Conservation (phyloP, 2,329 filamentous ascomycete species). For the Colletotrichum aenigma region DNA sequence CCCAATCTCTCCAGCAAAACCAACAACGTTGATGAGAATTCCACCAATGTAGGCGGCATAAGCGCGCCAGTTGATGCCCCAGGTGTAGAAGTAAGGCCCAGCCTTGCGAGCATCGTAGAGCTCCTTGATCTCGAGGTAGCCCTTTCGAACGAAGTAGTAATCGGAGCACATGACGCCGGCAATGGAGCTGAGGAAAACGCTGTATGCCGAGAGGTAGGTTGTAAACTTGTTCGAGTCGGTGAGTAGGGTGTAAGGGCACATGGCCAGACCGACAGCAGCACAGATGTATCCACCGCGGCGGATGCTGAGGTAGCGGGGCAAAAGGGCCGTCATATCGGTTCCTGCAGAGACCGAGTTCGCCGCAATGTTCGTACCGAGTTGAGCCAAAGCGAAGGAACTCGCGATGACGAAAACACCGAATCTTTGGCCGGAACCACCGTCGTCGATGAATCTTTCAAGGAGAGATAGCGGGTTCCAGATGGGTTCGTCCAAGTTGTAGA, state of each 20-base stretch:
- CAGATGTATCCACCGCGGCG: constrained; percentile 88
- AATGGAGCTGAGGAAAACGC: constrained; percentile 91
- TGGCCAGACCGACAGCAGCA: constrained; percentile 77
- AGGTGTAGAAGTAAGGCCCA: constrained; percentile 75
- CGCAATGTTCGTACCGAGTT: constrained; percentile 86
- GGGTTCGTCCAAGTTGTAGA: constrained; percentile 64
- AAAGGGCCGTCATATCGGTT: constrained; percentile 80
- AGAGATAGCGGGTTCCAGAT: constrained; percentile 78
- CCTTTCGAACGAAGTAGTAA: constrained; percentile 85
- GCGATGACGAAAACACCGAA: constrained; percentile 80
- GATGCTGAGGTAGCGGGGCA: constrained; percentile 83
- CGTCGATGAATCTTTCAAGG: constrained; percentile 69
- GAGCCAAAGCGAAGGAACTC: constrained; percentile 74
- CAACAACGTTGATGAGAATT: constrained; percentile 89
- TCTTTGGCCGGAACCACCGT: constrained; percentile 70
- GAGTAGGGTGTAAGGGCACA: constrained; percentile 87
- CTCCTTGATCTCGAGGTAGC: constrained; percentile 78
- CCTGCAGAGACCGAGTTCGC: constrained; percentile 86
- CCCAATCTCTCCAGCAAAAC: constrained; percentile 84
- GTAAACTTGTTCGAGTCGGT: constrained; percentile 81
- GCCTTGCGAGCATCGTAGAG: constrained; percentile 75
- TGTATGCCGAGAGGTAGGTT: constrained; percentile 90
- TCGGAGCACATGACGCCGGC: constrained; percentile 90
- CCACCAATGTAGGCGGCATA: constrained; percentile 84
- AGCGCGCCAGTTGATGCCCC: constrained; percentile 81